Percentiles rank a stretch among this genome's conserved stretches.
Conservation (phyloP, 495 filamentous ascomycete species). For the Pyrenula aspistea region DNA sequence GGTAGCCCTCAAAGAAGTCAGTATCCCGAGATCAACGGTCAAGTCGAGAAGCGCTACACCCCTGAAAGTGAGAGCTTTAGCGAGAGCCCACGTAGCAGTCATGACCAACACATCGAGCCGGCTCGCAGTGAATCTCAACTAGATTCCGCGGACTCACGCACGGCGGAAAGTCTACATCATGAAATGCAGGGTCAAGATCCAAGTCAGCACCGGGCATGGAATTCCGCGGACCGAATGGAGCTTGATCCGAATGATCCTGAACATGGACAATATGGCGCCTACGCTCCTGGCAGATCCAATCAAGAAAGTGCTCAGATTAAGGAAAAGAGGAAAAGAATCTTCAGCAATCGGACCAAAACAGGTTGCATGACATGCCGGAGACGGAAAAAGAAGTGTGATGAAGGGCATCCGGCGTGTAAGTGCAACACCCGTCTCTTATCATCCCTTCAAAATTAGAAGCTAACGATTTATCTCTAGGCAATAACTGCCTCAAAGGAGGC, state of each 20-base stretch:
- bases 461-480: conserved; percentile 43
- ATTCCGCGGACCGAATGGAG: conserved; percentile 16
- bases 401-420: conserved; percentile 85
- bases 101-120: conserved; percentile 18
- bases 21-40: conserved; percentile 16
- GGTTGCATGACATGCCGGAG: conserved; percentile 91
- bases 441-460: conserved; percentile 2
- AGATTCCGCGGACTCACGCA: conserved; percentile 36
- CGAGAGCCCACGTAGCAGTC: conserved; percentile 26
- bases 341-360: conserved; percentile 94
- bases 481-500: conserved; percentile 83
- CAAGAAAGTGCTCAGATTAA: conserved; percentile 46
- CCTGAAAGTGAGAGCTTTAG: conserved; percentile 26
- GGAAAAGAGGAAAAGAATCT: conserved; percentile 74
- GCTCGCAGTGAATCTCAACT: conserved; percentile 27
- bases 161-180: conserved; percentile 38
- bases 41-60: conserved; percentile 17
- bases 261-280: conserved; percentile 22
- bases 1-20: conserved; percentile 15
- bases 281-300: conserved; percentile 24
- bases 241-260: conserved; percentile 20
- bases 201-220: conserved; percentile 17
- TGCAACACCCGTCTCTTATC: conserved; percentile 3
- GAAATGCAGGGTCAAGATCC: conserved; percentile 30
- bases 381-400: conserved; percentile 98